A percentile compares a stretch with the other conserved stretches of the same genome.
Evolutionary conservation across 2,329 filamentous ascomycete species (phyloP).

Genomic region (Elsinoe perseae): DNA sequence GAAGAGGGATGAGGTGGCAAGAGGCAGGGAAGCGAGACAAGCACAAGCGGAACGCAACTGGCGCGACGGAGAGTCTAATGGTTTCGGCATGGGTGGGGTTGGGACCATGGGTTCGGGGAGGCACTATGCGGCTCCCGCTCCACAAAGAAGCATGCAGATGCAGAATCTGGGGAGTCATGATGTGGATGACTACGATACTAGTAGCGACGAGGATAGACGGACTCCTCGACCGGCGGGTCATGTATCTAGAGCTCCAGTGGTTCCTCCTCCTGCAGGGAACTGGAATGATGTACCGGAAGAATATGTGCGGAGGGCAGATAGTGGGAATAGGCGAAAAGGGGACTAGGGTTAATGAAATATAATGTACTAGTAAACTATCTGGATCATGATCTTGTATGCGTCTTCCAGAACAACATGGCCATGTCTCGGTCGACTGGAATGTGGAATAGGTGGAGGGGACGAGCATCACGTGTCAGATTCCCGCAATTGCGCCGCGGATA

Average conservation of each 20-base stretch:
- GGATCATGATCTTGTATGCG: background rate
- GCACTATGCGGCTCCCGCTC: slow-evolving; percentile 8
- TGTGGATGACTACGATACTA: slow-evolving; percentile 22
- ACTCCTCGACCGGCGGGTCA: slow-evolving; percentile 15
- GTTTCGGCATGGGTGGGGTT: slow-evolving; percentile 6
- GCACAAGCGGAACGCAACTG: slow-evolving; percentile 28
- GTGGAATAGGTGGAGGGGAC: background rate
- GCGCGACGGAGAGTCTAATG: slow-evolving; percentile 3
- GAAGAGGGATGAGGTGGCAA: slow-evolving; percentile 49
- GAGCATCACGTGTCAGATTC: background rate
- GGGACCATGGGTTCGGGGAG: slow-evolving; percentile 12
- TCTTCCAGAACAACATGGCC: background rate
- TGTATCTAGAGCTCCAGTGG: slow-evolving; percentile 25
- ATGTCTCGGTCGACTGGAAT: background rate
- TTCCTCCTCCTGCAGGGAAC: slow-evolving; percentile 27
- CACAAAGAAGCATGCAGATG: slow-evolving; percentile 30
- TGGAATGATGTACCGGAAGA: slow-evolving; percentile 46
- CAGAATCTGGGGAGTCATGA: slow-evolving; percentile 32
- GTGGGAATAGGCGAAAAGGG: slow-evolving; percentile 26
- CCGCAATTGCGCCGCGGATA: background rate
- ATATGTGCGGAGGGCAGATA: slow-evolving; percentile 27
- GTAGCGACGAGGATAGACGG: slow-evolving; percentile 32
- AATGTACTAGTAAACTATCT: background rate
- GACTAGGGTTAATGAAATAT: slow-evolving; percentile 21
- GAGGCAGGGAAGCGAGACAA: slow-evolving; percentile 40